Evolutionary conservation across 306 rosid species (phyloP).

Genomic region (Spatholobus suberectus): DNA sequence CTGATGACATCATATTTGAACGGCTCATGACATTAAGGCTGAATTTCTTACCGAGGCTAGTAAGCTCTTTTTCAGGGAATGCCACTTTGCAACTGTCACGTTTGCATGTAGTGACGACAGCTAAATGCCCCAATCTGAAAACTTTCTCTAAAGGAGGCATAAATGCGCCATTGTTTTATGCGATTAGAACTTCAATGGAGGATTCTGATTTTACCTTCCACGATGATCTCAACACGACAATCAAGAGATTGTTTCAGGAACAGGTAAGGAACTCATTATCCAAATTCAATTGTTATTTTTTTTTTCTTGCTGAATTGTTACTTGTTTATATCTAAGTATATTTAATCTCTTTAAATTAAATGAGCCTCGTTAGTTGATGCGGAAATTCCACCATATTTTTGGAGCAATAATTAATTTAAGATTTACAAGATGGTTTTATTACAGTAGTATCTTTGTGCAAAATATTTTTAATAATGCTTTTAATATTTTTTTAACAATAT

Average conservation of each 20-base stretch:
- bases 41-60: not conserved
- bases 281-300: not conserved
- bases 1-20: slow-evolving; percentile 3
- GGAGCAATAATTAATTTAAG: too few species aligned
- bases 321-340: too few species aligned
- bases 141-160: not conserved
- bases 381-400: too few species aligned
- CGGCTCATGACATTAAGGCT: not conserved
- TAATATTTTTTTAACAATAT: too few species aligned
- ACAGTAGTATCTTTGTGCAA: too few species aligned
- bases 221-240: not conserved
- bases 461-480: too few species aligned
- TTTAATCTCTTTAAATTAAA: too few species aligned
- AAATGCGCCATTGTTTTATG: not conserved
- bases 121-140: not conserved
- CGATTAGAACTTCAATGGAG: not conserved
- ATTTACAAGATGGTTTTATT: too few species aligned
- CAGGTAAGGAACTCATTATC: not conserved
- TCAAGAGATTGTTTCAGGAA: not conserved
- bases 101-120: not conserved
- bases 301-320: too few species aligned
- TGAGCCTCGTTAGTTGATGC: too few species aligned
- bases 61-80: slow-evolving; percentile 8
- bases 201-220: not conserved
- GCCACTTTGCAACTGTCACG: not conserved